Evolutionary conservation across 352 stramenopile species (phyloP), one percentile per base, ranked within the genome.

Genomic region (Thalassiosira exigua): DNA sequence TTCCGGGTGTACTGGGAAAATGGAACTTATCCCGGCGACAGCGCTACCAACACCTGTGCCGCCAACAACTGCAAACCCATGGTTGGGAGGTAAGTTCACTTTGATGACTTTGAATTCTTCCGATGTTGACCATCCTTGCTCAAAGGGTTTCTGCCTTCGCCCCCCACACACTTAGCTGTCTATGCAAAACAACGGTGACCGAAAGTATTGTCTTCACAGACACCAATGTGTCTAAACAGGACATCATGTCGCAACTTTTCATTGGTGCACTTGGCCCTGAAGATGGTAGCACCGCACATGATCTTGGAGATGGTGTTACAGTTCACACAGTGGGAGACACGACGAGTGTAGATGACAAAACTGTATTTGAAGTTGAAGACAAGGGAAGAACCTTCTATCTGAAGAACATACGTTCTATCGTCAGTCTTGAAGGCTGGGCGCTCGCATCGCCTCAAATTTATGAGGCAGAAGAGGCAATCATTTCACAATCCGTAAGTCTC

Each of bases 331-430:
- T 79, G 0, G 61, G 51, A 50, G 36, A 41, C 12, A 33, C 29
- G 42, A 42, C 11, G 11, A 48, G 11, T 58, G 22, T 80, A 50
- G 71, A 79, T 65, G 56, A 21, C 29, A 51, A 51, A 4, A 81
- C 81, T 41, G 61, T 85, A 17, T 88, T 88, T 66, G 81, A 88
- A 69, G 70, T 85, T 11, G 21, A 75, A 52, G 75, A 83, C 66
- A 80, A 21, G 24, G 69, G 75, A 44, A 54, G 76, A 24, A 81
- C 42, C 14, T 24, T 85, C 14, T 85, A 69, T 59, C 71, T 88
- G n/a, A 88, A 82, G 52, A 88, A 88, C 57, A 58, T 70, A 4
- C 36, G 57, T 29, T 84, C 74, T 4, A 84, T 62, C 33, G 79
- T 87, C 0, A 68, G 57, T 19, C 41, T 87, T 19, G 22, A 82